A percentile compares a stretch with the other conserved stretches of the same genome.
Conservation (phyloP, 1,284 basidiomycete genomes). For the Ganoderma resinaceum region DNA sequence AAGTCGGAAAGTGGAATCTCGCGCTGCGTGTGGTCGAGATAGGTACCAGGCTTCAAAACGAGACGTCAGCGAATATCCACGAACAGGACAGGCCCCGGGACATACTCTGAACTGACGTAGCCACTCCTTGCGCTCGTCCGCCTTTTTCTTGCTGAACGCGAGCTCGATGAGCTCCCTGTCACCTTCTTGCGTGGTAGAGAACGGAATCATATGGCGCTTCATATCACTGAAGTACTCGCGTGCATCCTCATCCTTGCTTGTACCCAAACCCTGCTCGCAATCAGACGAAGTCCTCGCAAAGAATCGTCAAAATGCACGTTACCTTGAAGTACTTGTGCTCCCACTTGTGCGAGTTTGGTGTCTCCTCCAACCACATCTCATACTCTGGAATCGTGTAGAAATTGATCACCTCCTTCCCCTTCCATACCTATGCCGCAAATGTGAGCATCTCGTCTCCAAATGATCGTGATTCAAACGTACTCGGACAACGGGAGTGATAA, state of each 20-base stretch:
- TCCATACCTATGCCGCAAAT: slow-evolving; percentile 64
- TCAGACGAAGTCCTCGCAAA: neutral
- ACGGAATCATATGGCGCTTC: slow-evolving; percentile 94
- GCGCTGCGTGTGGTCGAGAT: slow-evolving; percentile 88
- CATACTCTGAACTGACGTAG: slow-evolving; percentile 88
- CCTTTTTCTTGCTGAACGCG: slow-evolving; percentile 99
- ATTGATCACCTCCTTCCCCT: slow-evolving; percentile 82
- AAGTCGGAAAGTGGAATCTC: slow-evolving; percentile 94
- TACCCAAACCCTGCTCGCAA: slow-evolving; percentile 86
- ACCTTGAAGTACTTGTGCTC: slow-evolving; percentile 97
- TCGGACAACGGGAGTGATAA: slow-evolving; percentile 98
- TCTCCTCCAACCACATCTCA: slow-evolving; percentile 89
- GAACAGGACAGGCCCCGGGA: neutral
- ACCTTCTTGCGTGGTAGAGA: slow-evolving; percentile 82
- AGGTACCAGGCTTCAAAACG: slow-evolving; percentile 86
- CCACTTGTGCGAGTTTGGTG: slow-evolving; percentile 88
- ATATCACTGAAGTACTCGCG: slow-evolving; percentile 95
- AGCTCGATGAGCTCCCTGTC: slow-evolving; percentile 95
- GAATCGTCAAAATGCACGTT: slow-evolving; percentile 25
- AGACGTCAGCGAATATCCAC: slow-evolving; percentile 6
- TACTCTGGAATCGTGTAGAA: slow-evolving; percentile 99
- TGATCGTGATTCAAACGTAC: slow-evolving; percentile 52
- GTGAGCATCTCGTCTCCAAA: neutral
- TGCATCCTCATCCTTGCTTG: slow-evolving; percentile 88
- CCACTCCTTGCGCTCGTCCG: slow-evolving; percentile 99